These are phyloP conservation scores for Bocquillonia castaneifolia DNA, from an alignment of 441 rosid genomes.

Conservation along the genomic window DNA sequence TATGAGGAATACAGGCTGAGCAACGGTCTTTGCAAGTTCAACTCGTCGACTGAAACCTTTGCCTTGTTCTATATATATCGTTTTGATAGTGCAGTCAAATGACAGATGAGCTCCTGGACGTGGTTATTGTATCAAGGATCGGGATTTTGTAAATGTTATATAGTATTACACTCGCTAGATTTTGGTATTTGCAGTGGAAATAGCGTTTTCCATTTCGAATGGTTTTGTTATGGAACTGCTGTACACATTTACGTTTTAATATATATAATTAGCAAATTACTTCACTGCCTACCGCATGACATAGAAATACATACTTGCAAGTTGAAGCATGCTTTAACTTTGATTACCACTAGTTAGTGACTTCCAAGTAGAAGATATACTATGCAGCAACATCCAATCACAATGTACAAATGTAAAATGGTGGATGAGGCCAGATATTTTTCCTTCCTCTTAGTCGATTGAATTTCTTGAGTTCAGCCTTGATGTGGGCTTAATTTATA, in stretches of 20 bases:
- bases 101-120: neutral
- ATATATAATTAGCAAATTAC: no score
- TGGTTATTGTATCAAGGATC: neutral
- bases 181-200: neutral
- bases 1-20: slow-evolving; percentile 80
- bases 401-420: no score
- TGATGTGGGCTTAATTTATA: no score
- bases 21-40: slow-evolving; percentile 3
- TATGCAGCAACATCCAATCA: no score
- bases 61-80: neutral
- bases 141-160: neutral
- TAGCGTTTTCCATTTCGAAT: neutral
- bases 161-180: neutral
- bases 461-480: no score
- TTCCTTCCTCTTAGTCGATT: no score
- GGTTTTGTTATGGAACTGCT: neutral
- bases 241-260: neutral
- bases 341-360: neutral
- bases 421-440: no score
- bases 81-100: neutral
- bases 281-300: neutral
- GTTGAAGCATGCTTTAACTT: neutral
- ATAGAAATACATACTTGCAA: neutral
- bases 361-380: no score
- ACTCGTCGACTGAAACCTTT: neutral